phyloP scores from a whole-genome alignment of 441 rosid species.

The Kokia cookei region DNA sequence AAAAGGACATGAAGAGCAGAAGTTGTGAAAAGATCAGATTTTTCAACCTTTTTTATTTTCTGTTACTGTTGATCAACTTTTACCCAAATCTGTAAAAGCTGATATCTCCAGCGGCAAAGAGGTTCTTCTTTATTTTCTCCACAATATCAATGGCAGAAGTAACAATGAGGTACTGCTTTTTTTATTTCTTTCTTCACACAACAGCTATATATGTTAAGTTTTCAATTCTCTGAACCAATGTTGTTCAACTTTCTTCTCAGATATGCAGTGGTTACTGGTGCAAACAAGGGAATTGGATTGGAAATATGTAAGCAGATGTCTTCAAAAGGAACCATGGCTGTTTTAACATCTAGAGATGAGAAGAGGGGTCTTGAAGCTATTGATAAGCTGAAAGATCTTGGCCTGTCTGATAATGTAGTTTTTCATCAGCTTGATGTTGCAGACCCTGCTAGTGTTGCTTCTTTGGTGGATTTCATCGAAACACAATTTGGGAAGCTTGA shows the following conservation, averaged over 20 bases:
- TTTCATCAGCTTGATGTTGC: slow-evolving; percentile 34
- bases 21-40: too few relatives aligned
- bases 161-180: background rate
- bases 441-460: slow-evolving; percentile 20
- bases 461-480: slow-evolving; percentile 21
- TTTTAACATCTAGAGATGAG: slow-evolving; percentile 31
- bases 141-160: background rate
- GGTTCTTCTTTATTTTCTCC: background rate
- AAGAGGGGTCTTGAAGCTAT: slow-evolving; percentile 28
- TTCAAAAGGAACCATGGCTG: slow-evolving; percentile 16
- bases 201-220: background rate
- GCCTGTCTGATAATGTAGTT: slow-evolving; percentile 4
- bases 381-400: slow-evolving; percentile 12
- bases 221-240: background rate
- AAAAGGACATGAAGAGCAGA: too few relatives aligned
- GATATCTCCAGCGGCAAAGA: background rate
- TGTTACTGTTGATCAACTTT: too few relatives aligned
- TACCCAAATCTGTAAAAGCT: too few relatives aligned
- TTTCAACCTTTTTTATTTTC: too few relatives aligned
- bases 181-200: background rate
- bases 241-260: background rate
- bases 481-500: slow-evolving; percentile 26
- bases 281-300: slow-evolving; percentile 31
- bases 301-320: slow-evolving; percentile 27
- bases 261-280: slow-evolving; percentile 32